phyloP scores from a whole-genome alignment of 441 rosid genomes.

The Brassica hybrid region DNA sequence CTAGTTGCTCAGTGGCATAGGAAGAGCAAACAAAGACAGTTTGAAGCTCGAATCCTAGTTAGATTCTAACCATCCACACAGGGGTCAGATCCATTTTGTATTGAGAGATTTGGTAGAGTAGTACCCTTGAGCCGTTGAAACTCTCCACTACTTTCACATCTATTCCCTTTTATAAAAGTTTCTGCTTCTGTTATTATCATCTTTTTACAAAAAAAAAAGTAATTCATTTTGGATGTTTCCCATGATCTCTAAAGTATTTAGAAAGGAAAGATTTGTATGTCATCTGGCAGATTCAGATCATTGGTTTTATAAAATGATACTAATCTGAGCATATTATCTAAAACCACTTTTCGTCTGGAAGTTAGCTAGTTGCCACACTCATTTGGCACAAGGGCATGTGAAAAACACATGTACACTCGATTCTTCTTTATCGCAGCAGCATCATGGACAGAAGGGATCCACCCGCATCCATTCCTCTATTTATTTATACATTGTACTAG shows the following conservation, averaged over 20 bases:
- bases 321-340: not conserved
- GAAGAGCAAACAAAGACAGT: not conserved
- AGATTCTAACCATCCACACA: no score
- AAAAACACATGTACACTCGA: not conserved
- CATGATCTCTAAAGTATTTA: no score
- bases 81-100: no score
- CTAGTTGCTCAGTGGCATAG: slow-evolving; percentile 4
- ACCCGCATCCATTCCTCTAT: not conserved
- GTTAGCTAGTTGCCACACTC: not conserved
- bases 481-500: not conserved
- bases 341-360: not conserved
- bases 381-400: not conserved
- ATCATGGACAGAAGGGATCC: not conserved
- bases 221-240: no score
- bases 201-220: no score
- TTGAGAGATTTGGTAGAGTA: no score
- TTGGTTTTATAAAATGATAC: not conserved
- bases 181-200: no score
- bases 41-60: not conserved
- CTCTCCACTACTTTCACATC: no score
- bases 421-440: not conserved
- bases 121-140: no score
- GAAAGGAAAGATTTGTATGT: not conserved
- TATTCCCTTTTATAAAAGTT: no score
- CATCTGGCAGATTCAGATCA: not conserved